A percentile compares a stretch with the other conserved stretches of the same genome.
Conservation (phyloP, 768 basidiomycete species). For the Lactarius tabidus region DNA sequence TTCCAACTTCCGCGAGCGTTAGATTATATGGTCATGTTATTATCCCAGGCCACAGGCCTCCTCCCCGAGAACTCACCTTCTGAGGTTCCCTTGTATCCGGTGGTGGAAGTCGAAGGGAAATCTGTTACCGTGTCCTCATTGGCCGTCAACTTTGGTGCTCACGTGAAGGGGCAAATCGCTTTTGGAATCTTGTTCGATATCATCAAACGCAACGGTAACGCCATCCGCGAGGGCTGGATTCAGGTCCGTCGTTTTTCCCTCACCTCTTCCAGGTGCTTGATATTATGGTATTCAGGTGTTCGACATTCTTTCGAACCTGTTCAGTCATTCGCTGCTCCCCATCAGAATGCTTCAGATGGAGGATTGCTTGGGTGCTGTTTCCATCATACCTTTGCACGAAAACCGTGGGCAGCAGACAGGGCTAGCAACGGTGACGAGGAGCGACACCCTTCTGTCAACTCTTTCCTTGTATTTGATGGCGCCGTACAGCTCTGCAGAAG, state of each 20-base stretch:
- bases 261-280: constrained; percentile 6
- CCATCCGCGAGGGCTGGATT: constrained; percentile 92
- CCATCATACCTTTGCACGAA: constrained; percentile 86
- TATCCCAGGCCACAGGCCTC: constrained; percentile 88
- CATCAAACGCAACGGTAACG: constrained; percentile 92
- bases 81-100: constrained; percentile 78
- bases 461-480: constrained; percentile 96
- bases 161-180: constrained; percentile 92
- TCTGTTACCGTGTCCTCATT: constrained; percentile 86
- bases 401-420: constrained; percentile 52
- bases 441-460: constrained; percentile 89
- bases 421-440: constrained; percentile 54
- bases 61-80: constrained; percentile 67
- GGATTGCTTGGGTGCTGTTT: constrained; percentile 93
- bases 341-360: constrained; percentile 93
- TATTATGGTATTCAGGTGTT: constrained; percentile 73
- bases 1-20: constrained; percentile 93
- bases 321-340: constrained; percentile 89
- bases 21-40: constrained; percentile 90
- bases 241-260: constrained; percentile 47
- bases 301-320: constrained; percentile 96
- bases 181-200: constrained; percentile 97
- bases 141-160: constrained; percentile 91
- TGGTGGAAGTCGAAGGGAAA: constrained; percentile 87
- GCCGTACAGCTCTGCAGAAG: constrained; percentile 74